Percentiles rank a stretch among this genome's conserved stretches.
These are phyloP conservation scores for Naegleria gruberi DNA, from an alignment of 208 protist species.

Conservation along the genomic window DNA sequence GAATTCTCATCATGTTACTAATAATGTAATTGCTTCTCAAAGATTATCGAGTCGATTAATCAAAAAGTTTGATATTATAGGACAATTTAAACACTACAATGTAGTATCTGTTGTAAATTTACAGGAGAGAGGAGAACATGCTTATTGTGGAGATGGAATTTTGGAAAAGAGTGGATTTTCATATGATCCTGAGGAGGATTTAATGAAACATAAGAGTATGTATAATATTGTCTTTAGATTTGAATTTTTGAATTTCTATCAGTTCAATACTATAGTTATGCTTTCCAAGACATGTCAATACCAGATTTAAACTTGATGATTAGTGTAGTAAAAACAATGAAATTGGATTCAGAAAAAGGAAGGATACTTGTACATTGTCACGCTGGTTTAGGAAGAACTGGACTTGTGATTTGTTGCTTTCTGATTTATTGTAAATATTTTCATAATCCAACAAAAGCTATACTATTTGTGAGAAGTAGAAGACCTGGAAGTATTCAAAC, in stretches of 20 bases:
- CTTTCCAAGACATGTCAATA: constrained; percentile 76
- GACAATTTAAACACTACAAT: constrained; percentile 61
- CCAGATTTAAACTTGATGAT: constrained; percentile 71
- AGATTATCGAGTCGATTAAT: constrained; percentile 69
- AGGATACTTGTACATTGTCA: constrained; percentile 79
- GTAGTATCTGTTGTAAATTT: constrained; percentile 74
- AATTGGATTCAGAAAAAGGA: constrained; percentile 69
- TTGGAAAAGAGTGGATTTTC: constrained; percentile 71
- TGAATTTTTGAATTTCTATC: not conserved
- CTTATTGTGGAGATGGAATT: constrained; percentile 64
- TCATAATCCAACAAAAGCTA: constrained; percentile 60
- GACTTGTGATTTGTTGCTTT: constrained; percentile 78
- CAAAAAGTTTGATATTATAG: constrained; percentile 64
- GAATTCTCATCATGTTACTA: constrained; percentile 70
- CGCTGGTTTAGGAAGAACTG: constrained; percentile 73
- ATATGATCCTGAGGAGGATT: constrained; percentile 67
- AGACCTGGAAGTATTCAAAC: constrained; percentile 73
- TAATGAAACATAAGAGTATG: constrained; percentile 61
- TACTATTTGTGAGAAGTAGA: constrained; percentile 54
- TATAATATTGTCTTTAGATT: not conserved
- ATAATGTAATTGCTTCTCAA: constrained; percentile 71
- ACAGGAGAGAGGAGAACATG: constrained; percentile 76
- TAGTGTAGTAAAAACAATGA: constrained; percentile 76
- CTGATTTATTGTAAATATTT: constrained; percentile 61
- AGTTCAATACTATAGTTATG: constrained; percentile 74